Conservation (phyloP, 108 stramenopile species). For the Skeletonema potamos region DNA sequence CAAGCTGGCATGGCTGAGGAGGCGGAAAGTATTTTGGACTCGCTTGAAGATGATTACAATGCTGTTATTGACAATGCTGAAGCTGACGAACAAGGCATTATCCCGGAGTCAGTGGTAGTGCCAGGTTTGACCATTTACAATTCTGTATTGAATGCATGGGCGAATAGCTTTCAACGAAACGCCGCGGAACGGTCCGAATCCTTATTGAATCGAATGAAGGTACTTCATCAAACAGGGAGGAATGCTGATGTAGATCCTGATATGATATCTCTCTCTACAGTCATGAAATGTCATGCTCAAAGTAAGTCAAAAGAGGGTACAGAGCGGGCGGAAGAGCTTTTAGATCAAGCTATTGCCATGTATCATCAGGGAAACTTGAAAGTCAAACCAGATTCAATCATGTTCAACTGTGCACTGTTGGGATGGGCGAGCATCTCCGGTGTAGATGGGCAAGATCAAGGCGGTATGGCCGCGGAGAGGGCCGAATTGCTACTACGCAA, state of each 20-base stretch:
- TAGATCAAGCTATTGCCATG: conserved; percentile 26
- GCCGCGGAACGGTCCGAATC: conserved; percentile 37
- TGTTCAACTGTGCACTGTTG: conserved; percentile 36
- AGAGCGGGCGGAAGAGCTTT: conserved; percentile 31
- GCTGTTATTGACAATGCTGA: neutral
- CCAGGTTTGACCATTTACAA: conserved; percentile 59
- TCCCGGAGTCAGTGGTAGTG: neutral
- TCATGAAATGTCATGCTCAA: conserved; percentile 36
- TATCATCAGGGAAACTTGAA: conserved; percentile 37
- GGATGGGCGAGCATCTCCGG: conserved; percentile 37
- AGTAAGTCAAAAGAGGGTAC: conserved; percentile 27
- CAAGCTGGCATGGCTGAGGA: conserved; percentile 41
- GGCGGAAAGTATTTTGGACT: conserved; percentile 36
- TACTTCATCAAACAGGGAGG: conserved; percentile 25
- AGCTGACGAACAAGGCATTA: neutral
- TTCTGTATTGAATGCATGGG: conserved; percentile 69
- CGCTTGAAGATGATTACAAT: conserved; percentile 26
- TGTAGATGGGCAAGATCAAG: neutral
- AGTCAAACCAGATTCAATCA: conserved; percentile 40
- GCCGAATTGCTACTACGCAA: conserved; percentile 40
- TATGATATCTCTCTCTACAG: conserved; percentile 41
- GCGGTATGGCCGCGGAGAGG: conserved; percentile 28
- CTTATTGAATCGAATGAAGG: conserved; percentile 32
- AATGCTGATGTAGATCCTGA: conserved; percentile 42
- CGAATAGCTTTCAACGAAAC: conserved; percentile 45